Evolutionary conservation across 768 basidiomycete genomes (phyloP), one percentile per base, ranked within the genome.

Genomic region (Leccinum aurantiacum): DNA sequence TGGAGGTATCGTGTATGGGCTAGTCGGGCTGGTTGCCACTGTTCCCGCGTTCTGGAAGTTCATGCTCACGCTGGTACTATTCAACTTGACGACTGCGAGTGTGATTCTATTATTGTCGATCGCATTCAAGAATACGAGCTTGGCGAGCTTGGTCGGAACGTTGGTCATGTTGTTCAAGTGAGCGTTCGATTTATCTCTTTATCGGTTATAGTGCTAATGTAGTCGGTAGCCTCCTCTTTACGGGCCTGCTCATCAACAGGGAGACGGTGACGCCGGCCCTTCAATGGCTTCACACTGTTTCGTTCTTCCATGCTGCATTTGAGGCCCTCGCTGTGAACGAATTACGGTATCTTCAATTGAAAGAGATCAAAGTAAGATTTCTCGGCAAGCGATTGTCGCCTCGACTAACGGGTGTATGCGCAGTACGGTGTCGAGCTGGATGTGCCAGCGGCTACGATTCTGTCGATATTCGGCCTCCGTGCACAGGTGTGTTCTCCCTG

Each of bases 271-370:
- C 84, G 0, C 80, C 81, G 0, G 80, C 78, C 38, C 78, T 97
- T 53, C 86, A 84, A 59, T 97, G 93, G 91, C 77, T 99, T 60
- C 91, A 95, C 70, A 94, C 90, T 0, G 69, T 92, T 6, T 97
- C 95, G 6, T 98, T 98, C 82, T 99, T 97, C 88, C 97, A 99
- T 77, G 96, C 97, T 24, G 97, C 93, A 0, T 98, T 95, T 65
- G 97, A 99, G 76, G 95, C 92, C 1, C 82, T 99, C 41, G 88
- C 95, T n/a, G 97, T 99, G 59, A 99, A 98, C 71, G 97, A 99
- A 74, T 79, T 99, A 59, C 82, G 95, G 53, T 98, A 97, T 75
- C 77, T 98, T 29, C 92, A 95, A 69, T 78, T 99, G 37, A 93
- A 93, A 72, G 93, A 99, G 70, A 84, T 88, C 64, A 92, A 90